Percentiles rank a stretch among this genome's conserved stretches.
Evolutionary conservation across 2,329 filamentous ascomycete genomes (phyloP).

Genomic region (Penicillium sp.): DNA sequence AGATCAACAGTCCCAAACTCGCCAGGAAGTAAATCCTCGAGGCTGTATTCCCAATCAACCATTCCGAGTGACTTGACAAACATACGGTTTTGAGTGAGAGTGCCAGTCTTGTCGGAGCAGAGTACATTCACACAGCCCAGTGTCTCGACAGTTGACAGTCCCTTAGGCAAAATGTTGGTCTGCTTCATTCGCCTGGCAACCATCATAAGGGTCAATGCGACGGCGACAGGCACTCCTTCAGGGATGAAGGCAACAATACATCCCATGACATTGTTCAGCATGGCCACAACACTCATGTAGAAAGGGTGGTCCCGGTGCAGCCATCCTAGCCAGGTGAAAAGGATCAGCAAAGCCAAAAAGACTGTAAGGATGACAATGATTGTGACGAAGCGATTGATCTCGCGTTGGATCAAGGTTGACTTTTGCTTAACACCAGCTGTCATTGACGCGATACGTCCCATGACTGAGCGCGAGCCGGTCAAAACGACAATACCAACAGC

Average conservation of each 20-base stretch:
- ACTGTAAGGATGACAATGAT: conserved; percentile 69
- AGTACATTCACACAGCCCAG: conserved; percentile 72
- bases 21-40: conserved; percentile 16
- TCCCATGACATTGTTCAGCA: conserved; percentile 71
- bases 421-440: conserved; percentile 68
- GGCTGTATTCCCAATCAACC: conserved; percentile 23
- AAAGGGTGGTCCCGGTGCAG: conserved; percentile 61
- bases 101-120: conserved; percentile 74
- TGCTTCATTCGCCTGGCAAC: conserved; percentile 72
- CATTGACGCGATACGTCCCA: conserved; percentile 71
- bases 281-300: conserved; percentile 69
- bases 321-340: conserved; percentile 62
- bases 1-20: conserved; percentile 14
- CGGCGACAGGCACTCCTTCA: conserved; percentile 68
- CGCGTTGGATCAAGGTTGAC: conserved; percentile 67
- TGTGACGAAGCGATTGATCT: conserved; percentile 69
- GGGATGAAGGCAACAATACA: conserved; percentile 77
- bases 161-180: conserved; percentile 76
- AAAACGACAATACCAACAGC: conserved; percentile 67
- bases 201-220: conserved; percentile 71
- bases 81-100: conserved; percentile 64
- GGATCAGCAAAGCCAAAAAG: conserved; percentile 54
- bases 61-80: conserved; percentile 48
- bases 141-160: conserved; percentile 74
- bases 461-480: conserved; percentile 70